Evolutionary conservation across 768 basidiomycete species (phyloP).

Genomic region (Leccinum subgranulosum): DNA sequence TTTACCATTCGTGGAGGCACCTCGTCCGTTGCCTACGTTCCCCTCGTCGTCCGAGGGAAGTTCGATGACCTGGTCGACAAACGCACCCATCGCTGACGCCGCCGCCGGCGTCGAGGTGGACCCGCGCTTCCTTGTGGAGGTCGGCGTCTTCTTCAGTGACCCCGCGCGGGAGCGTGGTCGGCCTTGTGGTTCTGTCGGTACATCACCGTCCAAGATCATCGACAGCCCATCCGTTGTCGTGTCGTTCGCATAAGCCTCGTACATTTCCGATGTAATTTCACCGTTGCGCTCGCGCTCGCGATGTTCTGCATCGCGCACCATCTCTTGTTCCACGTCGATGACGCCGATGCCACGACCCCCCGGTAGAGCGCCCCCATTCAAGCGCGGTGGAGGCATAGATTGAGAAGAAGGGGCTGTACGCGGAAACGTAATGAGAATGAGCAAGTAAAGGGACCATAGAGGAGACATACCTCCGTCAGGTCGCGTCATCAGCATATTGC

Average conservation of each 20-base stretch:
- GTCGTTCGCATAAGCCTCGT: neutral
- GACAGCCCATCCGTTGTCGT: constrained; percentile 3
- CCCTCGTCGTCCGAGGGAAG: constrained; percentile 18
- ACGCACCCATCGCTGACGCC: constrained; percentile 8
- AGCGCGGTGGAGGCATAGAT: neutral
- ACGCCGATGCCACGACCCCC: constrained; percentile 28
- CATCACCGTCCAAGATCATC: neutral
- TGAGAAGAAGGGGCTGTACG: constrained; percentile 9
- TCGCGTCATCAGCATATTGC: constrained; percentile 33
- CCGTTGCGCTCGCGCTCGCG: neutral
- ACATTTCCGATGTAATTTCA: neutral
- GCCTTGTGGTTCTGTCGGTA: neutral
- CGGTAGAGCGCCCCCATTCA: constrained; percentile 26
- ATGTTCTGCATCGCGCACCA: constrained; percentile 16
- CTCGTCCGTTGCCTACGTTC: neutral
- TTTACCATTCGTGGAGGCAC: neutral
- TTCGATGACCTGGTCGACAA: constrained; percentile 22
- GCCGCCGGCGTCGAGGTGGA: neutral
- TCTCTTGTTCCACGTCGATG: constrained; percentile 23
- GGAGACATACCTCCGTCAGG: constrained; percentile 14
- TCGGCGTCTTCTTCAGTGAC: constrained; percentile 9
- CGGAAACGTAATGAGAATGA: neutral
- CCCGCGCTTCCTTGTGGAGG: neutral
- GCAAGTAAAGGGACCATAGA: neutral
- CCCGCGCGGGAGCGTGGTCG: constrained; percentile 5